Evolutionary conservation across 2,329 filamentous ascomycete genomes (phyloP).

Genomic region (Fusarium sublunatum): DNA sequence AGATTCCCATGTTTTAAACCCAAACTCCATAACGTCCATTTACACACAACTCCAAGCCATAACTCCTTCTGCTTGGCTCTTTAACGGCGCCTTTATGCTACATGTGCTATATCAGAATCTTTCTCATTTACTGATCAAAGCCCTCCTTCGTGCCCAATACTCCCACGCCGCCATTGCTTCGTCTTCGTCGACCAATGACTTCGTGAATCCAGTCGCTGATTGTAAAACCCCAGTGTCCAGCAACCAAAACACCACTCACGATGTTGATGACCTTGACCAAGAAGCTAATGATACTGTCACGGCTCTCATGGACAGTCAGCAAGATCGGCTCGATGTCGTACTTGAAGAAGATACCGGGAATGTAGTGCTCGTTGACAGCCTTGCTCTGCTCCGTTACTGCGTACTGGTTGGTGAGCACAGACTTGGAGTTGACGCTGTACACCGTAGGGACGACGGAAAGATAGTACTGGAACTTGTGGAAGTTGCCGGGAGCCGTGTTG

Average conservation of each 20-base stretch:
- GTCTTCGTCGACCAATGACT: constrained; percentile 62
- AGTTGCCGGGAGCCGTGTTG: constrained; percentile 78
- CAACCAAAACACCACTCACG: constrained; percentile 88
- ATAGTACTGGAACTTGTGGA: constrained; percentile 99
- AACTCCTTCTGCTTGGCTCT: constrained; percentile 36
- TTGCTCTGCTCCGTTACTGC: constrained; percentile 91
- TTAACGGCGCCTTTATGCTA: constrained; percentile 18
- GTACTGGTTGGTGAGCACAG: constrained; percentile 95
- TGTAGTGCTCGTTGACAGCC: constrained; percentile 72
- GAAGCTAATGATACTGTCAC: constrained; percentile 79
- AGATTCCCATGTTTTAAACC: constrained; percentile 39
- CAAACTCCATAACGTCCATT: constrained; percentile 38
- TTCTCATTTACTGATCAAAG: constrained; percentile 43
- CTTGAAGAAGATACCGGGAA: constrained; percentile 97
- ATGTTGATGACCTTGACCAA: constrained; percentile 90
- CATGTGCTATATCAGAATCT: constrained; percentile 14
- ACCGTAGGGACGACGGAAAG: constrained; percentile 93
- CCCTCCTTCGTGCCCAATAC: constrained; percentile 62
- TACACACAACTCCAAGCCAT: constrained; percentile 30
- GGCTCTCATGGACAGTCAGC: constrained; percentile 84
- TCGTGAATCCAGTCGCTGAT: constrained; percentile 79
- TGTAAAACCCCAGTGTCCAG: constrained; percentile 92
- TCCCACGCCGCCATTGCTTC: constrained; percentile 59
- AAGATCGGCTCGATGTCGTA: constrained; percentile 98
- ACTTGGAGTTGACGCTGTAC: constrained; percentile 77